Percentiles rank a stretch among this genome's conserved stretches.
Evolutionary conservation across 2,329 filamentous ascomycete species (phyloP).

Genomic region (Aspergillus tanneri): DNA sequence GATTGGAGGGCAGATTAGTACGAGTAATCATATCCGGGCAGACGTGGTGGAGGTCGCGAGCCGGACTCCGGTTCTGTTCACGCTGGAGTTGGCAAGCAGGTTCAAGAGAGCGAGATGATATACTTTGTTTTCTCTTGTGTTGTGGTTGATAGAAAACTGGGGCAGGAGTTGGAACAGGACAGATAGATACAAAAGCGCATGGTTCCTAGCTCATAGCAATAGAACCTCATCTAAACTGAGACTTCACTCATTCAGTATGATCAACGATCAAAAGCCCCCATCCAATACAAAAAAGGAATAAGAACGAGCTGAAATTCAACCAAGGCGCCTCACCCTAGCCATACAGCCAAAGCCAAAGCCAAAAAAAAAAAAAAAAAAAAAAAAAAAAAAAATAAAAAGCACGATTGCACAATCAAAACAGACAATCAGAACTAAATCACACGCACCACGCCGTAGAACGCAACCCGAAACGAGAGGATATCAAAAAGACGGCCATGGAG

Average conservation of each 20-base stretch:
- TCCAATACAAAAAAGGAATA: not conserved
- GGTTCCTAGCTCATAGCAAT: not conserved
- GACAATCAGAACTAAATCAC: constrained; percentile 6
- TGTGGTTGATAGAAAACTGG: not conserved
- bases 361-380: no score
- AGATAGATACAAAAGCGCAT: not conserved
- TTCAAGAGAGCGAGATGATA: constrained; percentile 31
- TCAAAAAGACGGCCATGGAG: constrained; percentile 7
- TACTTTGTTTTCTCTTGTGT: not conserved
- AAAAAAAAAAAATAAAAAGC: not conserved
- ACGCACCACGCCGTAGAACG: constrained; percentile 11
- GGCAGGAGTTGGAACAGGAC: not conserved
- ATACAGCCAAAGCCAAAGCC: no score
- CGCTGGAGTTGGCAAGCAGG: constrained; percentile 60
- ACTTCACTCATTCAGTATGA: not conserved
- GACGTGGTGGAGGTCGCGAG: constrained; percentile 62
- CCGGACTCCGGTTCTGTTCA: constrained; percentile 68
- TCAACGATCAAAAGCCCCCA: not conserved
- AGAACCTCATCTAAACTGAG: not conserved
- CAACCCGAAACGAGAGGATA: constrained; percentile 15
- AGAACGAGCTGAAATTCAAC: not conserved
- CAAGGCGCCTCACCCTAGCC: not conserved
- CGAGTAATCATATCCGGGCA: constrained; percentile 73
- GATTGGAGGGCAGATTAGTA: constrained; percentile 72
- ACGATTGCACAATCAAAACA: constrained; percentile 4